Base-by-base conservation (phyloP, 106 monocot species). In the Allium fistulosum region DNA sequence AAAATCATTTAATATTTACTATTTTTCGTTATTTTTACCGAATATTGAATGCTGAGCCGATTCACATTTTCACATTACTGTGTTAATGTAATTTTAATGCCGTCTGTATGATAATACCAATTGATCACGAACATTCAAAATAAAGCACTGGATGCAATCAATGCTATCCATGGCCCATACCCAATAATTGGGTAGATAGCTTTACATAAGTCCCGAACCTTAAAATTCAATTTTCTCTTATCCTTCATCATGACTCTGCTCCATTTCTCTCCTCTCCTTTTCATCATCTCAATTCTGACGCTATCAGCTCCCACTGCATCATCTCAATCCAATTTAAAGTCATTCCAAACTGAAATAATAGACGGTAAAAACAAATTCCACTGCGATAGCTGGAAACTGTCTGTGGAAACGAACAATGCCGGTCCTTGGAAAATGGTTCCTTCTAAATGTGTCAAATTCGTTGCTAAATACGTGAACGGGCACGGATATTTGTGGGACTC, bases 301-400 rank as follows among this genome's bases (percentile, higher is more conserved):
- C 63, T 63, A 26, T 1, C 63, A 8, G 0, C 63, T 27, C 14
- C 63, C 28, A 15, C n/a, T n/a, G 6, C 13, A 37, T 63, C 63
- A 22, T 63, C 63, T 6, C 46, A 18, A 3, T 5, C 48, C 48
- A 28, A 8, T 46, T 49, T 65, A 6, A 3, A n/a, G 4, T 65
- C 8, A 9, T n/a, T 49, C 0, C 9, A 28, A 17, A 46, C 5
- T 6, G 11, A 48, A 9, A 10, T 1, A 2, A 17, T 17, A 11
- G 48, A 11, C 1, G 49, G 4, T 12, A 11, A n/a, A 16, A 49
- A n/a, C 16, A 64, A 51, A 9, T 28, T 73, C 18, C 15, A 63
- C 58, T 85, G 78, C 69, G 74, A 28, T 17, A 85, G 85, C 75
- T 78, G 81, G 81, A 26, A 72, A 7, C 52, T 81, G 1, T 78